Conservation (phyloP, 208 protist genomes). For the Leptomonas seymouri region DNA sequence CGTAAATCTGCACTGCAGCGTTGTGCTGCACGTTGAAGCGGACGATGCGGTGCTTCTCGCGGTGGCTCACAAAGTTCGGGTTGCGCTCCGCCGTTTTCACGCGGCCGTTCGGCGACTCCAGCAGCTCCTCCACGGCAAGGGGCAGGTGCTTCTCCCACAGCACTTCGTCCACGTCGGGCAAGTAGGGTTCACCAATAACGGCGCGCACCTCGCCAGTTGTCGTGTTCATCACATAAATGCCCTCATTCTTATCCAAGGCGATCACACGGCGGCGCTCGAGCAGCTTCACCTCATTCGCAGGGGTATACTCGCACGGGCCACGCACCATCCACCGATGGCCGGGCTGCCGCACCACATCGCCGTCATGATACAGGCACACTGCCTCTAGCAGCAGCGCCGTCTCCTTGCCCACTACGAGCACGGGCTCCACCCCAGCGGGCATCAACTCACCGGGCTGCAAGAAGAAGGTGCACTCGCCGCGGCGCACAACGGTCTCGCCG, state of each 20-base stretch:
- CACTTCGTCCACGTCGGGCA: constrained; percentile 94
- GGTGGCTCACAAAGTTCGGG: constrained; percentile 34
- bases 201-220: constrained; percentile 88
- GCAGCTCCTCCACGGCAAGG: constrained; percentile 89
- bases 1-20: constrained; percentile 96
- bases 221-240: constrained; percentile 96
- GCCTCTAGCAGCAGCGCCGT: constrained; percentile 95
- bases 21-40: constrained; percentile 97
- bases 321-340: constrained; percentile 95
- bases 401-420: constrained; percentile 90
- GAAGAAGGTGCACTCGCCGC: constrained; percentile 94
- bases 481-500: constrained; percentile 85
- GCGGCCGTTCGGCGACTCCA: constrained; percentile 63
- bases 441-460: constrained; percentile 94
- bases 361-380: constrained; percentile 73
- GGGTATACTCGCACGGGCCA: constrained; percentile 94
- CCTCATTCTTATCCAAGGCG: constrained; percentile 97
- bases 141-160: constrained; percentile 96
- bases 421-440: constrained; percentile 76
- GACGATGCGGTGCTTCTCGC: constrained; percentile 85
- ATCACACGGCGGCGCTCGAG: constrained; percentile 91
- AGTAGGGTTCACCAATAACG: constrained; percentile 92
- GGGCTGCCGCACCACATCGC: constrained; percentile 51
- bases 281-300: constrained; percentile 88
- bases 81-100: constrained; percentile 33